Conservation (phyloP, 495 filamentous ascomycete species). For the Evernia prunastri region DNA sequence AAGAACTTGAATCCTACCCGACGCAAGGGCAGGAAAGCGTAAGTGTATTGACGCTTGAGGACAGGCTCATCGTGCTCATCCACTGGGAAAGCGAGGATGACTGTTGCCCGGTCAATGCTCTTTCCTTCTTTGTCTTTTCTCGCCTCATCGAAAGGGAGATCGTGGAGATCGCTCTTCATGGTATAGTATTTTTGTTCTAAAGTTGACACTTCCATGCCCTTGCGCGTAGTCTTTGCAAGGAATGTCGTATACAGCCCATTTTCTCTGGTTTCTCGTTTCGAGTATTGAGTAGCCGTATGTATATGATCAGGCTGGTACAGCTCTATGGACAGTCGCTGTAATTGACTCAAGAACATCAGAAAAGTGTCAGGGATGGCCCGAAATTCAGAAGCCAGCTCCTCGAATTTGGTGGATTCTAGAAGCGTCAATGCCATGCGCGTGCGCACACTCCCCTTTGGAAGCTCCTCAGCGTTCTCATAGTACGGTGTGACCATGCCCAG, state of each 20-base stretch:
- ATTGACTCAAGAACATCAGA: slow-evolving; percentile 7
- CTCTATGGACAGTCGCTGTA: slow-evolving; percentile 7
- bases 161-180: slow-evolving; percentile 2
- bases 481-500: slow-evolving; percentile 12
- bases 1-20: slow-evolving; percentile 40
- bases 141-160: slow-evolving; percentile 7
- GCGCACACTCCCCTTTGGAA: slow-evolving; percentile 3
- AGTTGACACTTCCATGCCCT: background rate
- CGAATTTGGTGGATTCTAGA: background rate
- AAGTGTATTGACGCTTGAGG: slow-evolving; percentile 29
- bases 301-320: background rate
- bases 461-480: background rate
- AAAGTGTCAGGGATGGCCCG: slow-evolving; percentile 6
- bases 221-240: background rate
- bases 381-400: background rate
- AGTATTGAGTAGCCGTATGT: background rate
- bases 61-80: slow-evolving; percentile 26
- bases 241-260: slow-evolving; percentile 1
- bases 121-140: background rate
- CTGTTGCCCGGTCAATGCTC: slow-evolving; percentile 21
- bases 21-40: slow-evolving; percentile 38
- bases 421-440: slow-evolving; percentile 8
- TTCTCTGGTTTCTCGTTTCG: slow-evolving; percentile 6
- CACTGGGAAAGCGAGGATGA: slow-evolving; percentile 41
- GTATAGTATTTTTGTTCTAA: slow-evolving; percentile 1